These are phyloP conservation scores for Pichia sp. DNA, from an alignment of 1,139 yeast species.

Conservation along the genomic window DNA sequence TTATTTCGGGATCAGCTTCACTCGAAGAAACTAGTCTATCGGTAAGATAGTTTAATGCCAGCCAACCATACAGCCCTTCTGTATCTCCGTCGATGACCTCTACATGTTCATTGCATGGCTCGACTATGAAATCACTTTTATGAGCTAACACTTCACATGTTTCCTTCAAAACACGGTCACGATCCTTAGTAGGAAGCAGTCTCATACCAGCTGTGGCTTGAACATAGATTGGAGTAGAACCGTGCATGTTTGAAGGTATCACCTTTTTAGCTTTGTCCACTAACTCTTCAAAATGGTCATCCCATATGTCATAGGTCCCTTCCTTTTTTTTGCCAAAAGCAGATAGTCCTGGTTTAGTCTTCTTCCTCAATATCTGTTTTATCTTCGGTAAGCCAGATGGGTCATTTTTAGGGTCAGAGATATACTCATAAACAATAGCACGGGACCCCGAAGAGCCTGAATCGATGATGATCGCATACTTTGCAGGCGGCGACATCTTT, in stretches of 20 bases:
- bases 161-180: conserved; percentile 43
- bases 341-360: conserved; percentile 69
- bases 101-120: conserved; percentile 55
- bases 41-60: conserved; percentile 60
- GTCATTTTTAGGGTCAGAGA: conserved; percentile 25
- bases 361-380: conserved; percentile 55
- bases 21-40: conserved; percentile 18
- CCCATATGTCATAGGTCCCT: conserved; percentile 51
- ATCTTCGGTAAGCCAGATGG: conserved; percentile 60
- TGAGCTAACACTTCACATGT: conserved; percentile 48
- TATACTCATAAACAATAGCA: conserved; percentile 60
- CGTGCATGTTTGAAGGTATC: conserved; percentile 50
- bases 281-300: conserved; percentile 52
- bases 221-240: conserved; percentile 64
- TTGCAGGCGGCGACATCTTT: conserved; percentile 6
- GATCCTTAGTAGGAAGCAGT: conserved; percentile 45
- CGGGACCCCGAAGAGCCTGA: conserved; percentile 83
- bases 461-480: conserved; percentile 71
- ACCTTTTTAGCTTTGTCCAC: conserved; percentile 54
- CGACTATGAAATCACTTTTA: conserved; percentile 47
- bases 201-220: conserved; percentile 86
- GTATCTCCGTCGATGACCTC: conserved; percentile 76
- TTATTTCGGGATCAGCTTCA: not conserved
- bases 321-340: conserved; percentile 38
- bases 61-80: conserved; percentile 81